Conservation (phyloP, 2,329 filamentous ascomycete species). For the Aspergillus piperis region DNA sequence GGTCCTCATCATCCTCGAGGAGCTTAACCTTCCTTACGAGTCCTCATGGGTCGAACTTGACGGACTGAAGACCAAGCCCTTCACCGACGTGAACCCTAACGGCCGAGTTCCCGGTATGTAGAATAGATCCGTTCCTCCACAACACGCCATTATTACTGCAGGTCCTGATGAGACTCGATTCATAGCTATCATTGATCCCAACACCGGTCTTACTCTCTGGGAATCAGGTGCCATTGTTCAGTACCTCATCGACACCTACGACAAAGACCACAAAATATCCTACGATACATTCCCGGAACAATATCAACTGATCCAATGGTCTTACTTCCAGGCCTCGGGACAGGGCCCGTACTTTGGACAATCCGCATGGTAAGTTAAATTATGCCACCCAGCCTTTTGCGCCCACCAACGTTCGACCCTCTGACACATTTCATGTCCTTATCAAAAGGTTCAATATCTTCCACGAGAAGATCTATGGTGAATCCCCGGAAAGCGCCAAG, state of each 20-base stretch:
- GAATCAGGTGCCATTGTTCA: constrained; percentile 1
- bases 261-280: not conserved
- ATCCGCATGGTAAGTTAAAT: not conserved
- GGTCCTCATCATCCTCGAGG: constrained; percentile 2
- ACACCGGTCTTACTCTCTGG: not conserved
- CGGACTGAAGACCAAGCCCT: not conserved
- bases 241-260: not conserved
- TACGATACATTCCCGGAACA: not conserved
- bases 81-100: constrained; percentile 1
- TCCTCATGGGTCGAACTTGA: not conserved
- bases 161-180: not conserved
- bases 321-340: constrained; percentile 1
- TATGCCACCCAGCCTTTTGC: fast-evolving
- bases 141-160: no score
- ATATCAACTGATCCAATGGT: not conserved
- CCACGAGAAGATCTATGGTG: not conserved
- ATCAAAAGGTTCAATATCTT: not conserved
- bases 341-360: constrained; percentile 1
- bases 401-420: not conserved
- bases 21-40: not conserved
- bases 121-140: not conserved
- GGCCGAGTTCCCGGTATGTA: not conserved
- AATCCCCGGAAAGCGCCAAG: constrained; percentile 1
- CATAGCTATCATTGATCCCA: not conserved
- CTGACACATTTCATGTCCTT: not conserved